A percentile compares a stretch with the other conserved stretches of the same genome.
Evolutionary conservation across 768 basidiomycete genomes (phyloP).

Genomic region (Mycena albidolilacea): DNA sequence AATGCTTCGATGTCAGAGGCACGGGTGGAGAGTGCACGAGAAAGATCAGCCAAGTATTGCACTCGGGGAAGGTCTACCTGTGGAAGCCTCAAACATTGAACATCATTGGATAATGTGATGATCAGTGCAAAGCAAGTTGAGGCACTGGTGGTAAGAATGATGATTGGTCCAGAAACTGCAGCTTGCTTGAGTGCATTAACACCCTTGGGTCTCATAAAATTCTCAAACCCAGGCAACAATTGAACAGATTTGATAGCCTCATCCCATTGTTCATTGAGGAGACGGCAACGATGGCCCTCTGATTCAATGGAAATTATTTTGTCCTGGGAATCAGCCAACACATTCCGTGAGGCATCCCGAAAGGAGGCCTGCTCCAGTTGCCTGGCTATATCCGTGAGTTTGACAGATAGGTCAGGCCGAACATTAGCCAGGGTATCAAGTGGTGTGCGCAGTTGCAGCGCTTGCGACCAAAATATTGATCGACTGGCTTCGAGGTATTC

Average conservation of each 20-base stretch:
- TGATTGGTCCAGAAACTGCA: slow-evolving; percentile 24
- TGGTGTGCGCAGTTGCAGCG: slow-evolving; percentile 21
- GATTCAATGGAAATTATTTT: slow-evolving; percentile 38
- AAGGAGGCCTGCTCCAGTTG: slow-evolving; percentile 24
- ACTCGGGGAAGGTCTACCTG: not conserved
- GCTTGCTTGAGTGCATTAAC: not conserved
- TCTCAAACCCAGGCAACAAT: slow-evolving; percentile 37
- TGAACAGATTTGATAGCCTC: slow-evolving; percentile 32
- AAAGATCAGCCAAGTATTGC: not conserved
- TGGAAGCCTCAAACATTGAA: slow-evolving; percentile 11
- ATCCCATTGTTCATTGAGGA: slow-evolving; percentile 42
- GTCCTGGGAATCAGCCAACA: slow-evolving; percentile 3
- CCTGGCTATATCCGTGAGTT: slow-evolving; percentile 3
- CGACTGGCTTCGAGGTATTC: slow-evolving; percentile 7
- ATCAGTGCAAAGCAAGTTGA: slow-evolving; percentile 35
- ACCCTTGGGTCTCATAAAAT: slow-evolving; percentile 41
- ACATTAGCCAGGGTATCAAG: slow-evolving; percentile 8
- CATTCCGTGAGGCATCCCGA: slow-evolving; percentile 12
- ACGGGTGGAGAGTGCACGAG: slow-evolving; percentile 13
- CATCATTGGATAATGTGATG: not conserved
- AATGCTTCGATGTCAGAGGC: not conserved
- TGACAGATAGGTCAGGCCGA: slow-evolving; percentile 15
- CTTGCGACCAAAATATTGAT: slow-evolving; percentile 2
- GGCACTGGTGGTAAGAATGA: slow-evolving; percentile 26
- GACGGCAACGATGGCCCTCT: slow-evolving; percentile 34